Percentiles rank a stretch among this genome's conserved stretches.
Conservation (phyloP, 1,284 basidiomycete genomes). For the Afroboletus lepidellus region DNA sequence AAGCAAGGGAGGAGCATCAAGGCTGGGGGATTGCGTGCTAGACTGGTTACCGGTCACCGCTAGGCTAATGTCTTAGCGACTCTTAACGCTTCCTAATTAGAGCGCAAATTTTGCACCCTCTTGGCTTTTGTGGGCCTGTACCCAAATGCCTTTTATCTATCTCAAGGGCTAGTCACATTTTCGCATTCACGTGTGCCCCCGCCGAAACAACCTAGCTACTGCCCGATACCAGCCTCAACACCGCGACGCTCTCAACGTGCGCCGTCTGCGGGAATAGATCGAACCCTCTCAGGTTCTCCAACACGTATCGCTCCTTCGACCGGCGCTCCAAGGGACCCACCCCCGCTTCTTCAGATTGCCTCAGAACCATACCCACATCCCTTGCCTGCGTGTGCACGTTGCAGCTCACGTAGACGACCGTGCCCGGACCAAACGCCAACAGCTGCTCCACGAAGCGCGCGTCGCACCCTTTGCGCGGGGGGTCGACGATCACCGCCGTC, state of each 20-base stretch:
- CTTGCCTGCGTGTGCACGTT: slow-evolving; percentile 89
- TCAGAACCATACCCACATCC: slow-evolving; percentile 76
- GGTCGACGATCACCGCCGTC: no score
- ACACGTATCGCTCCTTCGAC: slow-evolving; percentile 47
- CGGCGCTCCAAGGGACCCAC: slow-evolving; percentile 25
- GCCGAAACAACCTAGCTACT: neutral
- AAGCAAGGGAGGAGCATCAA: no score
- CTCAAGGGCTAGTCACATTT: no score
- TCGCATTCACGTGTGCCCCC: no score
- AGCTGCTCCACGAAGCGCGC: slow-evolving; percentile 79
- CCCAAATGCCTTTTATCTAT: no score
- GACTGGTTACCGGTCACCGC: no score
- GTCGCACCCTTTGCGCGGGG: slow-evolving; percentile 90
- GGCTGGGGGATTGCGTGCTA: no score
- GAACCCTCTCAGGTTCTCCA: slow-evolving; percentile 83
- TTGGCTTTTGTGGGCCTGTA: no score
- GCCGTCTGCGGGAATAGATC: slow-evolving; percentile 95
- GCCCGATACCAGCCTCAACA: slow-evolving; percentile 46
- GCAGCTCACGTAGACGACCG: slow-evolving; percentile 90
- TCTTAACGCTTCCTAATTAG: no score
- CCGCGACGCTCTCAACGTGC: slow-evolving; percentile 81
- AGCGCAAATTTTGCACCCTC: no score
- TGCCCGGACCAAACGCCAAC: slow-evolving; percentile 64
- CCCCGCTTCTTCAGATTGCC: no score
- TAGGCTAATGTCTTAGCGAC: no score